Conservation (phyloP, 2,329 filamentous ascomycete species). For the Drechslerella stenobrocha region DNA sequence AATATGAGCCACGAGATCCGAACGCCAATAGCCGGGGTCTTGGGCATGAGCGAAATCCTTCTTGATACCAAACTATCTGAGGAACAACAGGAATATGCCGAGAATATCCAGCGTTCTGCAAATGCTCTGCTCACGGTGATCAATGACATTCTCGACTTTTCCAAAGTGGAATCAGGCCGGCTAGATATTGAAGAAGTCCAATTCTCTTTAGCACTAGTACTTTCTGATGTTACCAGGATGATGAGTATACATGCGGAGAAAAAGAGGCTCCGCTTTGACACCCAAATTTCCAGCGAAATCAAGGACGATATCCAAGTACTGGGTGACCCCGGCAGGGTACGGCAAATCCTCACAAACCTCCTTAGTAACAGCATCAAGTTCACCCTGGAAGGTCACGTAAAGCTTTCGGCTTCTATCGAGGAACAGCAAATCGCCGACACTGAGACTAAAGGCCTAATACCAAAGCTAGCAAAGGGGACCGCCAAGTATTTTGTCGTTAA, state of each 20-base stretch:
- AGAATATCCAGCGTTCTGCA: constrained; percentile 76
- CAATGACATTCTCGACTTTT: constrained; percentile 89
- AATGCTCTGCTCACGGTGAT: constrained; percentile 84
- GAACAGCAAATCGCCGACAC: constrained; percentile 58
- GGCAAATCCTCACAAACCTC: constrained; percentile 81
- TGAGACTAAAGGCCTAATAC: constrained; percentile 20
- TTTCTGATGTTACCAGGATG: constrained; percentile 83
- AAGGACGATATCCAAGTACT: constrained; percentile 67
- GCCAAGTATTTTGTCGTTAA: constrained; percentile 68
- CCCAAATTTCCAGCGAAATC: constrained; percentile 66
- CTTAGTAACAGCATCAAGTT: constrained; percentile 78
- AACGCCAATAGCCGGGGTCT: constrained; percentile 73
- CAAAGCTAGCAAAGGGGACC: constrained; percentile 20
- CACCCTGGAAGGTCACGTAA: constrained; percentile 69
- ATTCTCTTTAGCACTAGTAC: constrained; percentile 72
- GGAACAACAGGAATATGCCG: constrained; percentile 74
- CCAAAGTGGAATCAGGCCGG: constrained; percentile 77
- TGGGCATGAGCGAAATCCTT: constrained; percentile 77
- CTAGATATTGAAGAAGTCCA: constrained; percentile 79
- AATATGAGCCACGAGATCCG: constrained; percentile 79
- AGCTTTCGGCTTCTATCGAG: constrained; percentile 67
- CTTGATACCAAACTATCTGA: constrained; percentile 68
- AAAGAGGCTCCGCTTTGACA: constrained; percentile 73
- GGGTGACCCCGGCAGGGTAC: constrained; percentile 79
- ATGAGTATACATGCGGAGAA: constrained; percentile 79